A percentile compares a stretch with the other conserved stretches of the same genome.
Conservation (phyloP, 768 basidiomycete species). For the Imleria badia region DNA sequence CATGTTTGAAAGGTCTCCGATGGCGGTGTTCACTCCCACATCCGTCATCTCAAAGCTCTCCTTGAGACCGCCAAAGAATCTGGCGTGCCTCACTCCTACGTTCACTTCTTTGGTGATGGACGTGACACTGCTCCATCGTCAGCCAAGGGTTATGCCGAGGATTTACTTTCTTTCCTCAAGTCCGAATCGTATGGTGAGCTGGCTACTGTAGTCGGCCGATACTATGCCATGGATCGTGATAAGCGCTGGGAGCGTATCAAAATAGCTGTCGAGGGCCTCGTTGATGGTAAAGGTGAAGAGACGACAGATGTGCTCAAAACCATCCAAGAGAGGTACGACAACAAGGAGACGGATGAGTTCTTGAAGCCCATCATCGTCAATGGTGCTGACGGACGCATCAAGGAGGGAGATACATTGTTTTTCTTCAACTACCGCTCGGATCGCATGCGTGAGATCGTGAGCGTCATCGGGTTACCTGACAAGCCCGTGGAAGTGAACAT, state of each 20-base stretch:
- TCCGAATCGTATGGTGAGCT: conserved; percentile 79
- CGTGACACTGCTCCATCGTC: conserved; percentile 92
- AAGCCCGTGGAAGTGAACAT: conserved; percentile 83
- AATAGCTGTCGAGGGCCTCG: conserved; percentile 83
- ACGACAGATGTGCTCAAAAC: conserved; percentile 57
- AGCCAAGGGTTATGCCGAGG: conserved; percentile 70
- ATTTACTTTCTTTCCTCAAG: conserved; percentile 74
- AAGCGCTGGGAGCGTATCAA: conserved; percentile 96
- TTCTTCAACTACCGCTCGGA: conserved; percentile 98
- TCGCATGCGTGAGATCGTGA: conserved; percentile 89
- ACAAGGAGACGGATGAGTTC: conserved; percentile 92
- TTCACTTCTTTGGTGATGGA: conserved; percentile 95
- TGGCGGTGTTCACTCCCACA: conserved; percentile 97
- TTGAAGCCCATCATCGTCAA: conserved; percentile 91
- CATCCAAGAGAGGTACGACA: conserved; percentile 73
- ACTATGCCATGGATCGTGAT: conserved; percentile 97
- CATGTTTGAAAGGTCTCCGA: conserved; percentile 70
- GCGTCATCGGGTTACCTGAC: conserved; percentile 76
- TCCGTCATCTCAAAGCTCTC: conserved; percentile 84
- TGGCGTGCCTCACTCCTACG: conserved; percentile 80
- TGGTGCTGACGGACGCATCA: conserved; percentile 74
- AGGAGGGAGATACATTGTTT: conserved; percentile 88
- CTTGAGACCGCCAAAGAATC: conserved; percentile 87
- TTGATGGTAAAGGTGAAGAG: conserved; percentile 65
- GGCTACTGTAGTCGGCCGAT: conserved; percentile 83